Percentiles rank a stretch among this genome's conserved stretches.
Conservation (phyloP, 1,284 basidiomycete genomes). For the Trichosporon sp. region DNA sequence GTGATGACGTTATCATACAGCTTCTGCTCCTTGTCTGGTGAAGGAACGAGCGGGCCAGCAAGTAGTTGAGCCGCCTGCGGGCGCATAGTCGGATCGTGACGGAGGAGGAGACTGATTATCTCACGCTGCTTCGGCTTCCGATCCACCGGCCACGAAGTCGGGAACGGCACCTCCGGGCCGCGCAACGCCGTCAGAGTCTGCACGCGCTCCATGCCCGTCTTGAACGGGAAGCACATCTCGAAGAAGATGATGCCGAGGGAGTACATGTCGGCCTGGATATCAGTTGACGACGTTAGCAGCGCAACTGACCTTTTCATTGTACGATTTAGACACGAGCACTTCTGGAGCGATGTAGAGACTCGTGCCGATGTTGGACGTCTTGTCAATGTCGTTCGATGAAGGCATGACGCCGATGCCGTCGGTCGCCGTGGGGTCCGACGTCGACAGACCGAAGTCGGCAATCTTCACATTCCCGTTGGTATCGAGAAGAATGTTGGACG, state of each 20-base stretch:
- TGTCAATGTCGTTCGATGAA: constrained; percentile 30
- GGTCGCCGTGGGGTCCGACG: constrained; percentile 74
- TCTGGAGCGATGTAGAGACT: constrained; percentile 92
- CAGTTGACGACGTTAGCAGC: not conserved
- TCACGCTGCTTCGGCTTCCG: constrained; percentile 61
- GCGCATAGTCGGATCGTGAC: constrained; percentile 78
- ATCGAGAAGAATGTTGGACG: constrained; percentile 89
- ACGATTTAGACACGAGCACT: constrained; percentile 57
- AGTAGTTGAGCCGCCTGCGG: constrained; percentile 84
- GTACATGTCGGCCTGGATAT: constrained; percentile 81
- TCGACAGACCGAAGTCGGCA: constrained; percentile 86
- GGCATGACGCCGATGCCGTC: constrained; percentile 58
- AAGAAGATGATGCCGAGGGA: constrained; percentile 95
- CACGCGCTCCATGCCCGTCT: constrained; percentile 84
- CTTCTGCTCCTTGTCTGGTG: constrained; percentile 46
- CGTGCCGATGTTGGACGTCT: constrained; percentile 77
- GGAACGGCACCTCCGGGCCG: constrained; percentile 70
- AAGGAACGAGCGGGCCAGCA: constrained; percentile 69
- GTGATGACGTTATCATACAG: constrained; percentile 47
- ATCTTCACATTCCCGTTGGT: constrained; percentile 89
- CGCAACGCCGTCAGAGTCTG: constrained; percentile 77
- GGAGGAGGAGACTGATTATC: constrained; percentile 73
- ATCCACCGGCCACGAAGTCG: constrained; percentile 65
- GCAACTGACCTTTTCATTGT: constrained; percentile 52
- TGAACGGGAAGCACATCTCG: constrained; percentile 90